phyloP scores from a whole-genome alignment of 2,329 filamentous ascomycete species.

The Aspergillus fumigatiaffinis region DNA sequence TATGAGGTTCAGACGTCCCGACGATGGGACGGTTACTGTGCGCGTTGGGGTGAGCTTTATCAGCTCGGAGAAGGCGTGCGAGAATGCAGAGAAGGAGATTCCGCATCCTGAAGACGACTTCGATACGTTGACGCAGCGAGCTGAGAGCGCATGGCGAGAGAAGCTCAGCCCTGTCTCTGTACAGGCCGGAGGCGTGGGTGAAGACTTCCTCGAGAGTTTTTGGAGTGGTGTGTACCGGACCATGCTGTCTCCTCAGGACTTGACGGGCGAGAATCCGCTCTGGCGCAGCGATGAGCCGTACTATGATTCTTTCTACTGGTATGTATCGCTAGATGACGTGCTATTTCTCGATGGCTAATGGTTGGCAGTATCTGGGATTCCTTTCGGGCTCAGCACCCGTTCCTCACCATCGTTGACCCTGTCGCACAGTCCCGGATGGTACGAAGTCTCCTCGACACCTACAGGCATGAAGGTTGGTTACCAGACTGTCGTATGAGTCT shows the following conservation, averaged over 20 bases:
- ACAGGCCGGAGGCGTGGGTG: not conserved
- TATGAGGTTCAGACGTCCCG: conserved; percentile 53
- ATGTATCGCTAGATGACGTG: conserved; percentile 6
- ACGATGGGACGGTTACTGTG: conserved; percentile 50
- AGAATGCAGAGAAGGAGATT: conserved; percentile 62
- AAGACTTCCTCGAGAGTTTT: conserved; percentile 48
- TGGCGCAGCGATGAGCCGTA: conserved; percentile 65
- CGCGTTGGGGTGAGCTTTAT: conserved; percentile 62
- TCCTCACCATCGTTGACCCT: conserved; percentile 65
- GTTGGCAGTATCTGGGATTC: conserved; percentile 59
- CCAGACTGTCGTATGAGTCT: conserved; percentile 72
- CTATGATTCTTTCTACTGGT: conserved; percentile 71
- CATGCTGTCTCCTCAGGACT: conserved; percentile 69
- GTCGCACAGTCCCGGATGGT: conserved; percentile 60
- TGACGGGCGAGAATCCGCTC: conserved; percentile 66
- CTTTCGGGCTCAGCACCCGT: conserved; percentile 64
- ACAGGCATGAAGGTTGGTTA: conserved; percentile 65
- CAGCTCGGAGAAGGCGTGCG: conserved; percentile 37
- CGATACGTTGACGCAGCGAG: conserved; percentile 25
- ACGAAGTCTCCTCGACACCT: conserved; percentile 66
- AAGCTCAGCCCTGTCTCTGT: not conserved
- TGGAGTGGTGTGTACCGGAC: conserved; percentile 68
- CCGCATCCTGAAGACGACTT: conserved; percentile 45
- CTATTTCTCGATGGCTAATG: conserved; percentile 6
- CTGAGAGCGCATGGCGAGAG: not conserved